Conservation (phyloP, 371 early-diverging fungal genomes). For the Funneliformis caledonium region DNA sequence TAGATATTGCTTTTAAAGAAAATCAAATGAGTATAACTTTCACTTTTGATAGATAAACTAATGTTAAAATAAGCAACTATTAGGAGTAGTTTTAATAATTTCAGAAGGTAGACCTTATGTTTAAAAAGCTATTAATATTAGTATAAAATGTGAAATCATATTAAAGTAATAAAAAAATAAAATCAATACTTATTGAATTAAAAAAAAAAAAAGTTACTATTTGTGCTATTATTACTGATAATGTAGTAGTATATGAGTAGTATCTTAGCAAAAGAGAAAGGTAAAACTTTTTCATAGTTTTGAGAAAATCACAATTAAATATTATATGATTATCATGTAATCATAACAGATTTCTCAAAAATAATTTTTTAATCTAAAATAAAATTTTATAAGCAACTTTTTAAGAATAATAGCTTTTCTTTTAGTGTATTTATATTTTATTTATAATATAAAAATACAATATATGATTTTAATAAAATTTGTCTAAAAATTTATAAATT, state of each 20-base stretch:
- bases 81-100: not conserved
- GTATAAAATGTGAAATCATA: not conserved
- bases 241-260: not conserved
- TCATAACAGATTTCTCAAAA: too few relatives aligned
- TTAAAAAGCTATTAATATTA: not conserved
- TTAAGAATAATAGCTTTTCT: too few relatives aligned
- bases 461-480: too few relatives aligned
- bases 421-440: too few relatives aligned
- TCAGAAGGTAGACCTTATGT: not conserved
- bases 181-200: not conserved
- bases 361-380: too few relatives aligned
- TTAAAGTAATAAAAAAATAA: not conserved
- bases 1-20: not conserved
- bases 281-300: too few relatives aligned
- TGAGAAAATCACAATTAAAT: too few relatives aligned
- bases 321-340: too few relatives aligned
- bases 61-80: not conserved
- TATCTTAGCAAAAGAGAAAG: too few relatives aligned
- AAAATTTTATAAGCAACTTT: too few relatives aligned
- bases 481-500: too few relatives aligned
- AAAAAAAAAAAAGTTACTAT: not conserved
- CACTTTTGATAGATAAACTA: not conserved
- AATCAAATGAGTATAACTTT: slow-evolving; percentile 12
- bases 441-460: too few relatives aligned
- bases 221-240: slow-evolving; percentile 14